Base-by-base conservation (phyloP, 2,329 filamentous ascomycete genomes). In the Tympanopsis confertula region DNA sequence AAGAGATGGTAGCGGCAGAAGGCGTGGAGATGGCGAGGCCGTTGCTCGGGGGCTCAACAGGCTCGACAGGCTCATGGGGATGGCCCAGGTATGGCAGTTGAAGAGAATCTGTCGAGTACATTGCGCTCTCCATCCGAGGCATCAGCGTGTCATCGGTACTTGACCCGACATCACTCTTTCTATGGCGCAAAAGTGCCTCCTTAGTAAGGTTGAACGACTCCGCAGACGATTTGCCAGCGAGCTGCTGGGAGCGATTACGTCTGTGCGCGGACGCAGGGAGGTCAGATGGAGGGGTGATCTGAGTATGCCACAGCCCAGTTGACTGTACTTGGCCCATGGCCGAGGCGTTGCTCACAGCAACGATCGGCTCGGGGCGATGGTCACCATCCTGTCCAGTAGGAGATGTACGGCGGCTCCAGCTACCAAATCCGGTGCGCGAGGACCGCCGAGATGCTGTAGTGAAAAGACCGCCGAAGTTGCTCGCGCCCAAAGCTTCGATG, bases 1-100 rank as follows among this genome's bases (percentile, higher is more conserved):
- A 65, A 12, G 62, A 64, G 14, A 65, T 61, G 12, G 62, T 65
- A 20, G 56, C 56, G 22, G 61, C 60, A n/a, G 60, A 63, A 2
- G 59, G 59, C 18, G 55, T 57, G 3, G 59, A 62, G 4, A 49
- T 54, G 19, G 50, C 52, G 22, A 57, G 42, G 4, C 53, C 48
- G 32, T 42, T 45, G 24, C 41, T 42, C 5, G 43, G 42, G 28
- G 43, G 38, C 2, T 57, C 52, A 12, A 35, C 35, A 5, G 40
- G 20, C 13, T 45, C 41, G 14, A 30, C 38, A 13, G 42, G 17
- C 20, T 29, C 38, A 5, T 19, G 20, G 7, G 14, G 22, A n/a
- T n/a, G n/a, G n/a, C n/a, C n/a, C n/a, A n/a, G n/a, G n/a, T n/a
- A n/a, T n/a, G n/a, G n/a, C n/a, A n/a, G n/a, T n/a, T n/a, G n/a